These are phyloP conservation scores for Curvularia hawaiiensis DNA, from an alignment of 2,329 filamentous ascomycete genomes.

Conservation along the genomic window DNA sequence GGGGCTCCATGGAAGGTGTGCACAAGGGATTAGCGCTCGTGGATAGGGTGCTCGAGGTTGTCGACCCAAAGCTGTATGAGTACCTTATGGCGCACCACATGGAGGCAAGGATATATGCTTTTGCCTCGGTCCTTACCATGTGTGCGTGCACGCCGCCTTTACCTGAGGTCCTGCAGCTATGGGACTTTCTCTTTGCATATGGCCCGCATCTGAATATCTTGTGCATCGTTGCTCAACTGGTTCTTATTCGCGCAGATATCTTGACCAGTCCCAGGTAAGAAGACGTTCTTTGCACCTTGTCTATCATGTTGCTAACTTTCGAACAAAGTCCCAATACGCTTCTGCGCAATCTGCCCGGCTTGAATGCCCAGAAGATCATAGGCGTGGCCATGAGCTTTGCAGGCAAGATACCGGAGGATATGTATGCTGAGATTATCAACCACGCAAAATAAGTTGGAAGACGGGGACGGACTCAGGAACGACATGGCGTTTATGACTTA, in stretches of 20 bases:
- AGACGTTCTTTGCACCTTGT: too few relatives aligned
- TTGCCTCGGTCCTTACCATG: constrained; percentile 90
- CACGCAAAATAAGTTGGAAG: constrained; percentile 70
- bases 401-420: constrained; percentile 84
- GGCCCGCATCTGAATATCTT: constrained; percentile 93
- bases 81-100: constrained; percentile 87
- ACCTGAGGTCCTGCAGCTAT: constrained; percentile 88
- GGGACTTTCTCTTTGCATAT: constrained; percentile 98
- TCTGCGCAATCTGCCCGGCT: constrained; percentile 81
- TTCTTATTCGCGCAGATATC: constrained; percentile 84
- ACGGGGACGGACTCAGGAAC: neutral
- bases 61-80: constrained; percentile 83
- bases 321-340: constrained; percentile 83
- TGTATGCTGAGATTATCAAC: constrained; percentile 87
- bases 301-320: constrained; percentile 22
- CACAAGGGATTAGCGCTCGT: constrained; percentile 90
- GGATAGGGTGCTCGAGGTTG: constrained; percentile 88
- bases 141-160: constrained; percentile 95
- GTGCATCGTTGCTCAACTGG: constrained; percentile 93
- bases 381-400: constrained; percentile 84
- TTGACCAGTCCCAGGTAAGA: constrained; percentile 80
- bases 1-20: constrained; percentile 95
- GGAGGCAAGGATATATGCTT: constrained; percentile 93
- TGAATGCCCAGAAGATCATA: constrained; percentile 85
- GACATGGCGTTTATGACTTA: constrained; percentile 14